These are phyloP conservation scores for Collybia sordida DNA, from an alignment of 768 basidiomycete genomes.

Conservation along the genomic window DNA sequence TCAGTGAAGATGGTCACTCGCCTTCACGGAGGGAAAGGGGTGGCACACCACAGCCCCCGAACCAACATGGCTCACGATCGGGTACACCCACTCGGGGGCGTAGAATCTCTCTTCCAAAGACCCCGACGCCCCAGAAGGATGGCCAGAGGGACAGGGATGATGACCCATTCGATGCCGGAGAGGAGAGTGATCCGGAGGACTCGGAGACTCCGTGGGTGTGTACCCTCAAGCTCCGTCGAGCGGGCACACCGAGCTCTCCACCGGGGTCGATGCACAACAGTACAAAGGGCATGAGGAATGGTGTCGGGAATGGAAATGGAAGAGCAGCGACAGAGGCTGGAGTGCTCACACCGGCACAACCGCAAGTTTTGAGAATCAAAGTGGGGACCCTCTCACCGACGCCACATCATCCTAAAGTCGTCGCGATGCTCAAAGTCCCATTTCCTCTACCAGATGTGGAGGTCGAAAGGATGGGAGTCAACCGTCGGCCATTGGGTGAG, in stretches of 20 bases:
- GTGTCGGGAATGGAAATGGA: constrained; percentile 6
- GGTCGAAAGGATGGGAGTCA: constrained; percentile 56
- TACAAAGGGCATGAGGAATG: background rate
- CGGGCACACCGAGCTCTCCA: constrained; percentile 1
- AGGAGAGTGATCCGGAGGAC: constrained; percentile 93
- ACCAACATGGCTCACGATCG: background rate
- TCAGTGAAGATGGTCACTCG: constrained; percentile 18
- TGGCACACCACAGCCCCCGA: background rate
- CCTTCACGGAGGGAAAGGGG: background rate
- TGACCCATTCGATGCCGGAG: constrained; percentile 51
- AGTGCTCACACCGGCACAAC: constrained; percentile 5
- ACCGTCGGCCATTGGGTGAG: constrained; percentile 46
- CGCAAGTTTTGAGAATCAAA: constrained; percentile 51
- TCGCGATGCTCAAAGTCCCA: constrained; percentile 88
- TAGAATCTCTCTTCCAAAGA: background rate
- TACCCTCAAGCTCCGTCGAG: constrained; percentile 63
- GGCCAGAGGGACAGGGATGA: constrained; percentile 8
- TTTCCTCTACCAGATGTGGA: constrained; percentile 85
- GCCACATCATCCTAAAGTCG: constrained; percentile 94
- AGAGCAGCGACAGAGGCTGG: constrained; percentile 11
- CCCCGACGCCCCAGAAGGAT: background rate
- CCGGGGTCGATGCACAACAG: constrained; percentile 9
- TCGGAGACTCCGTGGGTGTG: constrained; percentile 97
- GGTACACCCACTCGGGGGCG: constrained; percentile 1
- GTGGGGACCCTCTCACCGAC: constrained; percentile 88